phyloP scores from a whole-genome alignment of 73 alveolate genomes.

The Paramecium biaurelia region DNA sequence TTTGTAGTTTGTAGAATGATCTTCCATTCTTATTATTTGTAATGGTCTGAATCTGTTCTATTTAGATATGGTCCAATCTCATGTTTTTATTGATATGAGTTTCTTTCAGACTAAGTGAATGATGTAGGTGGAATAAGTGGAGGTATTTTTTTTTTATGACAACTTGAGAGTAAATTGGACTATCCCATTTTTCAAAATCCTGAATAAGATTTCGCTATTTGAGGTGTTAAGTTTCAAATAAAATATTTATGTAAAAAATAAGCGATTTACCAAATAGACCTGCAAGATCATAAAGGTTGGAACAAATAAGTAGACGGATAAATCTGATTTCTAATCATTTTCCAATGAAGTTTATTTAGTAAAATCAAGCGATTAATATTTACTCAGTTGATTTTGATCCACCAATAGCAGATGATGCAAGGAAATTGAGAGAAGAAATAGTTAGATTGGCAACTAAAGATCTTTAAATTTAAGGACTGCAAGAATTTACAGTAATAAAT shows the following conservation, averaged over 20 bases:
- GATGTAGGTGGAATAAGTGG: not conserved
- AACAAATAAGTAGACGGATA: not conserved
- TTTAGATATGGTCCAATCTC: not conserved
- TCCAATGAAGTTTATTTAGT: not conserved
- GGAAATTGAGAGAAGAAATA: not conserved
- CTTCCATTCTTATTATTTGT: not conserved
- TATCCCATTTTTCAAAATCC: not conserved
- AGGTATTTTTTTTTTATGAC: not conserved
- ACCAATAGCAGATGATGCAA: slow-evolving; percentile 14
- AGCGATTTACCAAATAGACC: slow-evolving; percentile 24
- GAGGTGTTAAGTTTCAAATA: not conserved
- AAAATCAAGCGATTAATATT: not conserved
- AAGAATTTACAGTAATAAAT: not conserved
- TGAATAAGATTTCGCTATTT: not conserved
- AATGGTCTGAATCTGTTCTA: not conserved
- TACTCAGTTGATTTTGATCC: slow-evolving; percentile 15
- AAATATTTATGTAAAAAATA: not conserved
- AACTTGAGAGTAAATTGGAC: not conserved
- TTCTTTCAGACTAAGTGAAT: not conserved
- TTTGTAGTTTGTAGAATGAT: not conserved
- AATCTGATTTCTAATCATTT: not conserved
- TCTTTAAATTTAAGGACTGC: not conserved
- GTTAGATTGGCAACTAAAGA: not conserved
- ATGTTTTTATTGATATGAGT: not conserved
- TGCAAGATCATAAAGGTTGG: not conserved